phyloP scores from a whole-genome alignment of 2,329 filamentous ascomycete genomes.

The Pyricularia sp. region DNA sequence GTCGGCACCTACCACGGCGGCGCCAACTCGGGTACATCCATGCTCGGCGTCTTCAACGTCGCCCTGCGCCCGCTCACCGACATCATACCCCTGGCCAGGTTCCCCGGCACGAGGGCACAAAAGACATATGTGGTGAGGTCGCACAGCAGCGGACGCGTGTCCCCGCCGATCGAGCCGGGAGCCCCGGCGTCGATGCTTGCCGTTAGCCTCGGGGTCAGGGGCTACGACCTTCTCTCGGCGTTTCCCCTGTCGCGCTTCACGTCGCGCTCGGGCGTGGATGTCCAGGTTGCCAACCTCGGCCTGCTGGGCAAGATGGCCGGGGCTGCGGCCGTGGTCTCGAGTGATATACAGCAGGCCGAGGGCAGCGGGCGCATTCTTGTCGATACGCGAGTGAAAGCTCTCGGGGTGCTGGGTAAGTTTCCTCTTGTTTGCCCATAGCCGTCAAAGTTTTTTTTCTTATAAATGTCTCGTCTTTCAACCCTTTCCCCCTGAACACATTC shows the following conservation, averaged over 20 bases:
- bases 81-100: slow-evolving; percentile 59
- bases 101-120: slow-evolving; percentile 57
- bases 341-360: slow-evolving; percentile 33
- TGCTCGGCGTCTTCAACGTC: slow-evolving; percentile 82
- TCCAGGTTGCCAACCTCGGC: slow-evolving; percentile 62
- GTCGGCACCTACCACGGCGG: slow-evolving; percentile 64
- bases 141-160: slow-evolving; percentile 58
- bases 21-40: slow-evolving; percentile 48
- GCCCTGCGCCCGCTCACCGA: slow-evolving; percentile 53
- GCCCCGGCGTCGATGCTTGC: slow-evolving; percentile 43
- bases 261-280: slow-evolving; percentile 33
- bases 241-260: slow-evolving; percentile 55
- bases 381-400: slow-evolving; percentile 64
- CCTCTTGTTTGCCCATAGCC: not conserved
- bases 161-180: slow-evolving; percentile 35
- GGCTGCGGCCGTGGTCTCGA: slow-evolving; percentile 62
- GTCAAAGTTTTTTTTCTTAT: not conserved
- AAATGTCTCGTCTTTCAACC: slow-evolving; percentile 6
- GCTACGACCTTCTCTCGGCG: slow-evolving; percentile 75
- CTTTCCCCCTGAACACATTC: not conserved
- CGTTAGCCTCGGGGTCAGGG: slow-evolving; percentile 52
- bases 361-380: slow-evolving; percentile 52
- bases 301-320: slow-evolving; percentile 86
- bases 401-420: slow-evolving; percentile 59
- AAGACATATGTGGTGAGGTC: slow-evolving; percentile 63